phyloP scores from a whole-genome alignment of 2,329 filamentous ascomycete species.

The Monosporascus sp. region DNA sequence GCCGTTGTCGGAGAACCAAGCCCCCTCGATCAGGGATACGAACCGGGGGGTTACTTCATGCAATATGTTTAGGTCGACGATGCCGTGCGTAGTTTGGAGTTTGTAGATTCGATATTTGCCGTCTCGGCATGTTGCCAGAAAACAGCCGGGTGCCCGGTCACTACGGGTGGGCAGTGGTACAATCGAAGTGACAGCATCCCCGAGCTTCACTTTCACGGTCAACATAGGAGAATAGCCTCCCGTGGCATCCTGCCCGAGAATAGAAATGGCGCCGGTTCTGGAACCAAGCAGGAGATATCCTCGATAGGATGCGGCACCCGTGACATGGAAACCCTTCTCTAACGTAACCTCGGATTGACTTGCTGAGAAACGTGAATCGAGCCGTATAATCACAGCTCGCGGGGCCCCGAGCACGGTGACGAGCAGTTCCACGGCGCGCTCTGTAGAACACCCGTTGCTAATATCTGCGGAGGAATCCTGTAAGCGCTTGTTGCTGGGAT shows the following conservation, averaged over 20 bases:
- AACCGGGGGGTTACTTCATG: conserved; percentile 68
- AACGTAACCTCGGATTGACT: conserved; percentile 30
- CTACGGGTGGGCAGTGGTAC: conserved; percentile 33
- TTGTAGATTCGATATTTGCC: conserved; percentile 66
- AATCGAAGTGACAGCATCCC: conserved; percentile 66
- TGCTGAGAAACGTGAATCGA: conserved; percentile 27
- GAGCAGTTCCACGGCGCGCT: conserved; percentile 28
- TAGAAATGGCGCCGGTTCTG: conserved; percentile 42
- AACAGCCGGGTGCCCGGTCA: conserved; percentile 28
- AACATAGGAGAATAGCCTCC: conserved; percentile 24
- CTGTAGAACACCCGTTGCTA: neutral
- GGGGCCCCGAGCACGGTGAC: conserved; percentile 41
- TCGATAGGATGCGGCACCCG: conserved; percentile 37
- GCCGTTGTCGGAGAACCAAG: conserved; percentile 46
- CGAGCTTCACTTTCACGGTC: conserved; percentile 34
- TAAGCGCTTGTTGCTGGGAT: neutral
- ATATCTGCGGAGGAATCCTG: neutral
- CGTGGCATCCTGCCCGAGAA: conserved; percentile 22
- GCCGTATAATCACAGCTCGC: conserved; percentile 36
- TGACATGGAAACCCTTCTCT: conserved; percentile 44
- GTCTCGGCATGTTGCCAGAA: conserved; percentile 72
- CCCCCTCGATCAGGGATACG: conserved; percentile 69
- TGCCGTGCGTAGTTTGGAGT: conserved; percentile 20
- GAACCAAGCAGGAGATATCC: conserved; percentile 48
- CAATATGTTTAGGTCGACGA: conserved; percentile 39